Conservation (phyloP, 169 alveolate genomes). For the Plasmodium berghei region DNA sequence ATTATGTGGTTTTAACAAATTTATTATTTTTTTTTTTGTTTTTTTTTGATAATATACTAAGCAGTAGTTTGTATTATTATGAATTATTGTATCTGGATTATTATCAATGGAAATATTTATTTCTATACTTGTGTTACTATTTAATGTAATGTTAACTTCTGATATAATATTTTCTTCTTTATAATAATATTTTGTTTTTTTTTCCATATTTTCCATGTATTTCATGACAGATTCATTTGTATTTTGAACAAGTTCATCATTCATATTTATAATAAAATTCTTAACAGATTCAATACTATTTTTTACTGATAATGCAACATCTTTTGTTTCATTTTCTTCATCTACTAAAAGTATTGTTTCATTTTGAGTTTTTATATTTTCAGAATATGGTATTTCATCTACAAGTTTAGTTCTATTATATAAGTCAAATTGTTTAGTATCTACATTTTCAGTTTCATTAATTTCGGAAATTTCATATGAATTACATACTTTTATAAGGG, state of each 20-base stretch:
- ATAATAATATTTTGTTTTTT: not conserved
- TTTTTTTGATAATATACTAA: slow-evolving; percentile 54
- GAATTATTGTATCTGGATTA: slow-evolving; percentile 51
- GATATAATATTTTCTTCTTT: slow-evolving; percentile 51
- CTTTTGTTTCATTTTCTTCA: not conserved
- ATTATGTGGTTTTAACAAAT: slow-evolving; percentile 36
- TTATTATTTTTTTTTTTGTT: slow-evolving; percentile 51
- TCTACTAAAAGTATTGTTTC: slow-evolving; percentile 14
- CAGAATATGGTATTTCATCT: not conserved
- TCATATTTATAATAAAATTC: slow-evolving; percentile 35
- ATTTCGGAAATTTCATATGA: not conserved
- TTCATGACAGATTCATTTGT: not conserved
- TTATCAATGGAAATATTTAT: slow-evolving; percentile 47
- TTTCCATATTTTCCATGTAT: not conserved
- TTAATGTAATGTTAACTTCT: slow-evolving; percentile 37
- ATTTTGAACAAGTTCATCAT: not conserved
- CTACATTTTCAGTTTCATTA: not conserved
- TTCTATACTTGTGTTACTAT: slow-evolving; percentile 47
- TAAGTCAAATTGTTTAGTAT: not conserved
- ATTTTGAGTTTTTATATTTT: not conserved
- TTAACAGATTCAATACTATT: slow-evolving; percentile 3
- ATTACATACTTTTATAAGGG: not conserved
- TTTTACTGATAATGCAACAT: not conserved
- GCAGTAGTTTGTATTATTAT: slow-evolving; percentile 40
- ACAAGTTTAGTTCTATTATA: not conserved